phyloP scores from a whole-genome alignment of 1,284 basidiomycete species.

The Ceratobasidium sp. region DNA sequence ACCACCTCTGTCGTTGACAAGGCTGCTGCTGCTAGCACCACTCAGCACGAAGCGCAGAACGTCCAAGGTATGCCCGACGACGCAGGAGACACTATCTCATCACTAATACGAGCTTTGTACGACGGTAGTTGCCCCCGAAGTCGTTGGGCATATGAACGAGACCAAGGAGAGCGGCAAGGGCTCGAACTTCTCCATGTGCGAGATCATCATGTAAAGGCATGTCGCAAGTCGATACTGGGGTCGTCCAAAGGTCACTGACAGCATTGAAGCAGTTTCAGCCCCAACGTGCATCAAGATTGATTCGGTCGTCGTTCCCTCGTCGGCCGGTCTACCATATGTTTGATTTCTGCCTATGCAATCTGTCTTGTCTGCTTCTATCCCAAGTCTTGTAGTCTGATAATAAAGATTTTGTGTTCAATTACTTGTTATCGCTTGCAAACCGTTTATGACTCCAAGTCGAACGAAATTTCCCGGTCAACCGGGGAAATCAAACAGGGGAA shows the following conservation, averaged over 20 bases:
- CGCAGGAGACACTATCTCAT: neutral
- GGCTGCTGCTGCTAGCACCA: neutral
- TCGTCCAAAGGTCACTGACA: neutral
- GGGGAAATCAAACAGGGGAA: no score
- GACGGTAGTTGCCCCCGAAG: neutral
- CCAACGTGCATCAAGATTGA: neutral
- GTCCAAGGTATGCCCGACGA: neutral
- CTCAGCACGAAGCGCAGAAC: conserved; percentile 4
- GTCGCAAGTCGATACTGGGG: neutral
- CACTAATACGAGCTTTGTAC: neutral
- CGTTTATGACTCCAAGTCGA: no score
- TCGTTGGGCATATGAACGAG: neutral
- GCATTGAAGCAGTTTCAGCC: neutral
- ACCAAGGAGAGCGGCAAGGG: conserved; percentile 9
- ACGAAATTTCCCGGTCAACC: no score
- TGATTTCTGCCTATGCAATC: neutral
- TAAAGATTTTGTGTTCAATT: no score
- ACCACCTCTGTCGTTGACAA: conserved; percentile 18
- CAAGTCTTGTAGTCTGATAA: no score
- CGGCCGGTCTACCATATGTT: neutral
- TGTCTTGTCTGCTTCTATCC: neutral
- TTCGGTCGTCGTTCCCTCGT: neutral
- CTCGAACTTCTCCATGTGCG: conserved; percentile 42
- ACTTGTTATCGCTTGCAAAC: no score
- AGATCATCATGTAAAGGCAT: conserved; percentile 42